A percentile compares a stretch with the other conserved stretches of the same genome.
phyloP scores from a whole-genome alignment of 805 yeast species.

The Kuraishia hungarica region DNA sequence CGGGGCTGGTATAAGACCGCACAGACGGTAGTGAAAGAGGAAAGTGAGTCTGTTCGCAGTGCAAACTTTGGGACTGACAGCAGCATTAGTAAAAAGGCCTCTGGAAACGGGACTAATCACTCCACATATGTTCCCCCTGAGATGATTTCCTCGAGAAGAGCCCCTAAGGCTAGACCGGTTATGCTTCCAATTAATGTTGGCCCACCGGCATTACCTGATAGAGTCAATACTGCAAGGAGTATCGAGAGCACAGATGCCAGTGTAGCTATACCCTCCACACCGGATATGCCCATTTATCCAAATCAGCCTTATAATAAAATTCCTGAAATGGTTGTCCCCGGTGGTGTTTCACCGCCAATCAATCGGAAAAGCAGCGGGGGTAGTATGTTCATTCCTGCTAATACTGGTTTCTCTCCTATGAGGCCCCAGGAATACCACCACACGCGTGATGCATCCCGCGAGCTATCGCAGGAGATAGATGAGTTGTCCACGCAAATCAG shows the following conservation, averaged over 20 bases:
- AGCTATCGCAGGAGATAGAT: not conserved
- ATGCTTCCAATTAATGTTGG: conserved; percentile 1
- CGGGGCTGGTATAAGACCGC: conserved; percentile 43
- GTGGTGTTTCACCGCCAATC: not conserved
- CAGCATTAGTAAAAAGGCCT: not conserved
- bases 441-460: not conserved
- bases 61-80: conserved; percentile 1
- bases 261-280: not conserved
- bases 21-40: conserved; percentile 3
- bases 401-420: not conserved
- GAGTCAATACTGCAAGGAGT: not conserved
- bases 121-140: conserved; percentile 39
- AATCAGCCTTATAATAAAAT: not conserved
- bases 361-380: not conserved
- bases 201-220: not conserved
- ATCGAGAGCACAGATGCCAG: not conserved
- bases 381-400: not conserved
- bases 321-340: not conserved
- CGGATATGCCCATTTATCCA: not conserved
- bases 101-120: not conserved
- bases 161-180: conserved; percentile 4
- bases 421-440: not conserved
- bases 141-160: conserved; percentile 55
- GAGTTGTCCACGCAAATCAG: not conserved
- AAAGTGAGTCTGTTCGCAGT: not conserved